Evolutionary conservation across 192 early-diverging fungal species (phyloP).

Genomic region (Irineochytrium annulatum): DNA sequence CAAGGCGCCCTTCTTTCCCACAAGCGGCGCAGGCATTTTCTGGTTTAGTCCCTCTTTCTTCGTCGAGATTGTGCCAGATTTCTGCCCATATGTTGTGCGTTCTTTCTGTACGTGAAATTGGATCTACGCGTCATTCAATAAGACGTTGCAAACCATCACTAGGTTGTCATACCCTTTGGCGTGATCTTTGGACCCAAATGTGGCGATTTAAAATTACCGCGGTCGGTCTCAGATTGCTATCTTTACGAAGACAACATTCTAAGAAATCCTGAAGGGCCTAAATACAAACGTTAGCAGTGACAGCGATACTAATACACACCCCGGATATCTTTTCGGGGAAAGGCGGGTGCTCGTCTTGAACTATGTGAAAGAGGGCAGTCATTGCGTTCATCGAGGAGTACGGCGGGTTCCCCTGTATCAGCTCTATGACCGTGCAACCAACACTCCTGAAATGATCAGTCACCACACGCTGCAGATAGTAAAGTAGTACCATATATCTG

Average conservation of each 20-base stretch:
- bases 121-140: no score
- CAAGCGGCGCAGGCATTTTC: background rate
- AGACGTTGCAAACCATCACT: no score
- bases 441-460: constrained; percentile 55
- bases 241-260: constrained; percentile 78
- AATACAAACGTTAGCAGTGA: background rate
- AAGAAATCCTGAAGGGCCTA: constrained; percentile 78
- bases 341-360: constrained; percentile 72
- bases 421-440: constrained; percentile 90
- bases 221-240: constrained; percentile 65
- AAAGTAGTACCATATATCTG: constrained; percentile 80
- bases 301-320: constrained; percentile 10
- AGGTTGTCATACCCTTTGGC: constrained; percentile 13
- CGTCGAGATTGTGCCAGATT: background rate
- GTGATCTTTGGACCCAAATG: constrained; percentile 60
- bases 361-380: constrained; percentile 91
- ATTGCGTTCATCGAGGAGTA: constrained; percentile 81
- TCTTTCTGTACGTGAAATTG: no score
- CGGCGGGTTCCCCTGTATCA: constrained; percentile 89
- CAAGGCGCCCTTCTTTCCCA: background rate
- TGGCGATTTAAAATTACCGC: constrained; percentile 72
- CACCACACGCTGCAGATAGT: background rate
- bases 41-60: background rate
- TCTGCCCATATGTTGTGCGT: background rate
- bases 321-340: constrained; percentile 73